Evolutionary conservation across 1,139 yeast genomes (phyloP).

Genomic region (Geotrichum klebahnii): DNA sequence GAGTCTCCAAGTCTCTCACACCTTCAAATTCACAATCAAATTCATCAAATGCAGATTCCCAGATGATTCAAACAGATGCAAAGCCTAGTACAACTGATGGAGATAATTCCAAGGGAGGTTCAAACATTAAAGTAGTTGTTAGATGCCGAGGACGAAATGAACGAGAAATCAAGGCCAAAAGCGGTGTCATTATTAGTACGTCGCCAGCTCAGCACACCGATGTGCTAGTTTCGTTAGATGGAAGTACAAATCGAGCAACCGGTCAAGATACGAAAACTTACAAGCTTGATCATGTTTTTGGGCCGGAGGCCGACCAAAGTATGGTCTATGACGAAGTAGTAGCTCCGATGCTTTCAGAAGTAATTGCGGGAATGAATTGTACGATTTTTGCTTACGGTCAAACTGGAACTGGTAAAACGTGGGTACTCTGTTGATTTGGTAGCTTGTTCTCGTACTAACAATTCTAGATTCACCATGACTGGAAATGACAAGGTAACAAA

Average conservation of each 20-base stretch:
- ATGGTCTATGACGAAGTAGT: constrained; percentile 58
- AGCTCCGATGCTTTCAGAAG: constrained; percentile 55
- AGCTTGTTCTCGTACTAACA: constrained; percentile 27
- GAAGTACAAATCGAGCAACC: constrained; percentile 11
- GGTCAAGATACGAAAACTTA: constrained; percentile 46
- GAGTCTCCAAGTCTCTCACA: neutral
- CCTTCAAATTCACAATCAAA: neutral
- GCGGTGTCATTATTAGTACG: constrained; percentile 60
- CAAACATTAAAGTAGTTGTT: constrained; percentile 75
- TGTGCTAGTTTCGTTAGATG: constrained; percentile 12
- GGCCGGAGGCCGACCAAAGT: constrained; percentile 67
- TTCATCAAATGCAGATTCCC: neutral
- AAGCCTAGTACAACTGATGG: neutral
- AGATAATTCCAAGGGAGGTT: constrained; percentile 24
- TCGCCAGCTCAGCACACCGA: constrained; percentile 24
- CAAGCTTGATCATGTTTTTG: constrained; percentile 65
- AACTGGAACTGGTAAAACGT: constrained; percentile 84
- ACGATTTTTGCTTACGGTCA: constrained; percentile 86
- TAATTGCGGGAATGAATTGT: constrained; percentile 54
- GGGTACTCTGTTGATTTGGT: neutral
- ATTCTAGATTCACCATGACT: constrained; percentile 59
- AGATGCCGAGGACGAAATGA: constrained; percentile 81
- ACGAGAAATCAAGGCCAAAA: constrained; percentile 64
- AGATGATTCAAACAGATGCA: no score
- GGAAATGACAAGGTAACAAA: constrained; percentile 48